Percentiles rank a stretch among this genome's conserved stretches.
Evolutionary conservation across 164 flowering plant genomes (phyloP).

Genomic region (Akebia trifoliata): DNA sequence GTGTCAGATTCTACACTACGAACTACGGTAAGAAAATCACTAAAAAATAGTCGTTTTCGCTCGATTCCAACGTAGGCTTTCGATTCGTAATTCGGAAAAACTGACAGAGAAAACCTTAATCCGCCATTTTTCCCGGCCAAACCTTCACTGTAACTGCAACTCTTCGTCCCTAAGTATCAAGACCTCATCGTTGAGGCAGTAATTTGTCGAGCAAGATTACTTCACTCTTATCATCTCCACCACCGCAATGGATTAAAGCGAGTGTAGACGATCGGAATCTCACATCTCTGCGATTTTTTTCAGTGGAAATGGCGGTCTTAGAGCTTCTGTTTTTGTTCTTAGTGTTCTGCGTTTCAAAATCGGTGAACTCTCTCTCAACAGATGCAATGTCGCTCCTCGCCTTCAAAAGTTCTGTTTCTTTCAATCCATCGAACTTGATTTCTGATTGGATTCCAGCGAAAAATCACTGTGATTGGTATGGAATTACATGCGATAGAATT

Average conservation of each 20-base stretch:
- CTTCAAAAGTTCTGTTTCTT: slow-evolving; percentile 35
- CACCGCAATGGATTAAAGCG: background rate
- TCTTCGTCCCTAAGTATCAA: background rate
- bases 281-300: background rate
- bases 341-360: slow-evolving; percentile 7
- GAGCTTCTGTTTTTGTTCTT: slow-evolving; percentile 12
- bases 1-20: too few species aligned
- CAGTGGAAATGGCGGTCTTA: slow-evolving; percentile 5
- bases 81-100: background rate
- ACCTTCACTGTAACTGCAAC: background rate
- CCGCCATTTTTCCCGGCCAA: slow-evolving; percentile 9
- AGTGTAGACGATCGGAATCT: too few species aligned
- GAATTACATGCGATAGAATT: slow-evolving; percentile 39
- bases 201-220: background rate
- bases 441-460: slow-evolving; percentile 33
- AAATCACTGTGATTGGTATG: slow-evolving; percentile 47
- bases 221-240: background rate
- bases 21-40: too few species aligned
- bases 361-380: slow-evolving; percentile 6
- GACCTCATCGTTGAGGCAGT: background rate
- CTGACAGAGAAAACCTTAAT: background rate
- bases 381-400: slow-evolving; percentile 42
- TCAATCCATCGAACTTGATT: slow-evolving; percentile 32
- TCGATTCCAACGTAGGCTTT: background rate
- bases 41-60: background rate